A percentile compares a stretch with the other conserved stretches of the same genome.
Conservation (phyloP, 345 rosid genomes). For the Gossypium herbaceum region DNA sequence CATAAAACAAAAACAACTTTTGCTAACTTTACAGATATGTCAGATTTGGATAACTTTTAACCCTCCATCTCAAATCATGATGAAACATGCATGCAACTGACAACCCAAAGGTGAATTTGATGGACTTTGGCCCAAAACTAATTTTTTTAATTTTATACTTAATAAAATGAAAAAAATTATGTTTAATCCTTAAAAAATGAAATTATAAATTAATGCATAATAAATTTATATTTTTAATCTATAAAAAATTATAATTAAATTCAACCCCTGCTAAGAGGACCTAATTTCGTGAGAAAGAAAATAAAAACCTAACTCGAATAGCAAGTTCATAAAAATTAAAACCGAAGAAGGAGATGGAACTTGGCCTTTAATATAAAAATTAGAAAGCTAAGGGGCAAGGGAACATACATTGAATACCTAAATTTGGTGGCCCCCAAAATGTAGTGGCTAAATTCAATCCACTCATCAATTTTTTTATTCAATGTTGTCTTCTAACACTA, state of each 20-base stretch:
- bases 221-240: too few relatives aligned
- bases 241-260: too few relatives aligned
- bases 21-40: too few relatives aligned
- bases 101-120: background rate
- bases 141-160: too few relatives aligned
- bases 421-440: conserved; percentile 23
- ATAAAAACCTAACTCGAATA: too few relatives aligned
- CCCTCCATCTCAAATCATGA: background rate
- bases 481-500: background rate
- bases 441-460: conserved; percentile 20
- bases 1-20: too few relatives aligned
- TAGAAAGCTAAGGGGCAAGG: conserved; percentile 26
- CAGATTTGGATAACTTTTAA: background rate
- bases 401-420: conserved; percentile 22
- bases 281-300: too few relatives aligned
- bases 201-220: too few relatives aligned
- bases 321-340: background rate
- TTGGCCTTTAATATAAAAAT: background rate
- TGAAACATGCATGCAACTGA: background rate
- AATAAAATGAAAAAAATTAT: too few relatives aligned
- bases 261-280: too few relatives aligned
- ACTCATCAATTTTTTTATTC: background rate
- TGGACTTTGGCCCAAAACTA: too few relatives aligned
- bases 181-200: too few relatives aligned
- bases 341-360: background rate